Base-by-base conservation (phyloP, 2,329 filamentous ascomycete species). In the Colletotrichum godetiae region DNA sequence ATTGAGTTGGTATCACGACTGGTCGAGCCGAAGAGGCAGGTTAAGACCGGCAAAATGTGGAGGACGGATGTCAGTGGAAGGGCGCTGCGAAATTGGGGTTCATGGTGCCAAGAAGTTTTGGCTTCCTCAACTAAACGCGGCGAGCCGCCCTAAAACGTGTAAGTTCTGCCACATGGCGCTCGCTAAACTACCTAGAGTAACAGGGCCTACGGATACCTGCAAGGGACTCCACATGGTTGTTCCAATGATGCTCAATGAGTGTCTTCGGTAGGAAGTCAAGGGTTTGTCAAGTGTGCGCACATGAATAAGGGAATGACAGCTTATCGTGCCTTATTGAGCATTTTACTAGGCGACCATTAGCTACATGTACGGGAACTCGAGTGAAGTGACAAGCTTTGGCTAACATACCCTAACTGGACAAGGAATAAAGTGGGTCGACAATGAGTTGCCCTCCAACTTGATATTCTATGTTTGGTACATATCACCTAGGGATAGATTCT, bases 11-110 rank as follows among this genome's bases (percentile, higher is more conserved):
- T 10, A 27, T 19, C 24, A 19, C 56, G 29, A 24, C 19, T 15
- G 31, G n/a, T 4, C 56, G 15, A 24, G 62, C 42, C 42, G 19
- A 49, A 49, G 42, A 49, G 42, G 19, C 42, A 49, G 19, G 42
- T 49, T 22, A 10, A 49, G 10, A n/a, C 22, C 62, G 62, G 49
- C n/a, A 35, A 46, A 42, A 42, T 57, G 62, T 65, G 62, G 62
- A 42, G 49, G 29, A 19, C 33, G 15, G 29, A 62, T 72, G 68
- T 68, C 68, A 52, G 68, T 42, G 1, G 5, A 68, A 72, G 68
- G 68, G 68, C 68, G 68, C 37, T n/a, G 46, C 35, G 57, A 29
- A n/a, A 19, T n/a, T 24, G n/a, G 24, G 42, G 8, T 13, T 4
- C 27, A 5, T 10, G 15, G 49, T 29, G 27, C 57, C 49, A 52